Conservation (phyloP, 1,139 yeast genomes). For the Geotrichum cucujoidarum region DNA sequence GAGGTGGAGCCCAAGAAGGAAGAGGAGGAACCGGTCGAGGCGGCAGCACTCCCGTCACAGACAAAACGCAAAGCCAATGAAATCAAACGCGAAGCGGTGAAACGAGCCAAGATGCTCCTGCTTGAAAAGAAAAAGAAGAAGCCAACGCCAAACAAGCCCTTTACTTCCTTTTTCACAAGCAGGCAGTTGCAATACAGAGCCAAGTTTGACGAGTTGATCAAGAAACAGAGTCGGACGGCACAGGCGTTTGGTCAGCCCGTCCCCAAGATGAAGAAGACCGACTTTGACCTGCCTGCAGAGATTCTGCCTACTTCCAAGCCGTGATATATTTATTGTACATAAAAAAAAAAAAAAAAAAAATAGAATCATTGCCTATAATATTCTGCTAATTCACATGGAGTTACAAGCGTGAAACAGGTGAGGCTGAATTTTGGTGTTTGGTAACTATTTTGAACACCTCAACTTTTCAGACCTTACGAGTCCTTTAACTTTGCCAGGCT, state of each 20-base stretch:
- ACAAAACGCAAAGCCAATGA: not conserved
- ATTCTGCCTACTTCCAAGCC: conserved; percentile 42
- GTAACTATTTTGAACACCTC: conserved; percentile 54
- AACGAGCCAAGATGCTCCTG: not conserved
- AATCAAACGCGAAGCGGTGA: not conserved
- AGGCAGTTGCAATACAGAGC: conserved; percentile 20
- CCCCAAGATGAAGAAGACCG: conserved; percentile 51
- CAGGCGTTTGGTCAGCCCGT: conserved; percentile 28
- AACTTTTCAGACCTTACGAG: conserved; percentile 10
- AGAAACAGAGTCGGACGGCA: conserved; percentile 21
- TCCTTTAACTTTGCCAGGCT: not conserved
- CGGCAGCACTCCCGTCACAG: not conserved
- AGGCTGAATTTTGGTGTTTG: too few species aligned
- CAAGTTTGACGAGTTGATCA: conserved; percentile 25
- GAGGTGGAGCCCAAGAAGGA: conserved; percentile 1
- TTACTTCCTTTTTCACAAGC: conserved; percentile 24
- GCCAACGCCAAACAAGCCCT: conserved; percentile 5
- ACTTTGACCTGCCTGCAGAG: conserved; percentile 76
- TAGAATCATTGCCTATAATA: too few species aligned
- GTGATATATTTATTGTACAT: not conserved
- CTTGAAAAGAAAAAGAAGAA: not conserved
- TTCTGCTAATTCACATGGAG: not conserved
- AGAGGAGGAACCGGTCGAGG: conserved; percentile 1
- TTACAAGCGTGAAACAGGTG: not conserved
- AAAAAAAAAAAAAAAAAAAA: too few species aligned